phyloP scores from a whole-genome alignment of 176 grass and related monocot species.

The Avena sativa region DNA sequence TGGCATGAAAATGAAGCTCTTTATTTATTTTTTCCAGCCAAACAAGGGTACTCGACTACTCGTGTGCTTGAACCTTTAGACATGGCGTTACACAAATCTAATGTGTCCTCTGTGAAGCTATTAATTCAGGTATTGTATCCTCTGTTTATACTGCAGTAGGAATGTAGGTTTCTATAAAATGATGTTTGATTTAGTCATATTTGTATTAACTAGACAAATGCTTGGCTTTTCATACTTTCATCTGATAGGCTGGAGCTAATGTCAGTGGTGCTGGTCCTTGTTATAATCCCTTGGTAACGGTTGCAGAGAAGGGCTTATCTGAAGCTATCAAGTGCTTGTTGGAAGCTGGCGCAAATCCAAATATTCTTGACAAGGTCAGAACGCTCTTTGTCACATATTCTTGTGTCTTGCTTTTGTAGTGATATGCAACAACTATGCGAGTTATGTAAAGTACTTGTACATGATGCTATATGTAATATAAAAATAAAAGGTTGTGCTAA shows the following conservation, averaged over 20 bases:
- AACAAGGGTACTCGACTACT: not conserved
- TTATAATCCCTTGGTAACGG: not conserved
- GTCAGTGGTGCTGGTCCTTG: not conserved
- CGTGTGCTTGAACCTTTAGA: not conserved
- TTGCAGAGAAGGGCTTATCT: slow-evolving; percentile 6
- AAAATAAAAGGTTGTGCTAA: not conserved
- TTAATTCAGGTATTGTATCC: slow-evolving; percentile 38
- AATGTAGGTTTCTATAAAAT: not conserved
- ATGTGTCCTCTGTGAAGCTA: slow-evolving; percentile 43
- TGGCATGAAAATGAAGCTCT: not conserved
- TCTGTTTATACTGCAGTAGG: not conserved
- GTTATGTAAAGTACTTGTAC: not conserved
- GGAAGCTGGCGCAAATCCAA: not conserved
- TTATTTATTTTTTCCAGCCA: not conserved
- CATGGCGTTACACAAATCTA: slow-evolving; percentile 12
- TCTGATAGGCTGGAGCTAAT: slow-evolving; percentile 15
- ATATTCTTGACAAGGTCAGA: not conserved
- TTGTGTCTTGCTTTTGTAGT: slow-evolving; percentile 25
- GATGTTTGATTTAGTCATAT: not conserved
- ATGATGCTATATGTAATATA: not conserved
- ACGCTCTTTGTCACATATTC: not conserved
- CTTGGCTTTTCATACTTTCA: not conserved
- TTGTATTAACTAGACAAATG: not conserved
- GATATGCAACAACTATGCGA: not conserved
- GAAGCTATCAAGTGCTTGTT: not conserved